Evolutionary conservation across 2,329 filamentous ascomycete genomes (phyloP), one percentile per base, ranked within the genome.

Genomic region (Bipolaris zeicola): DNA sequence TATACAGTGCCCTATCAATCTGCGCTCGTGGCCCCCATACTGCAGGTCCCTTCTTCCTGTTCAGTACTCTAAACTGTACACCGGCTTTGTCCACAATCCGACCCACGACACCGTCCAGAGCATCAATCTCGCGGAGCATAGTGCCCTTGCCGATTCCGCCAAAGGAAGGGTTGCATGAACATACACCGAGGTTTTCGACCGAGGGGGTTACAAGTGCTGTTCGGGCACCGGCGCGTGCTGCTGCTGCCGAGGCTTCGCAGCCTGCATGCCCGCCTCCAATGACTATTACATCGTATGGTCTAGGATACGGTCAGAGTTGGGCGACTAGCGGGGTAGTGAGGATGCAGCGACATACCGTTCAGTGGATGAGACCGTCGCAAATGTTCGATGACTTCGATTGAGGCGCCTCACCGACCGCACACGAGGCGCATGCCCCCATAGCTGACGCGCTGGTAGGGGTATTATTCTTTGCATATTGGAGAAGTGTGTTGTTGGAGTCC

Each of bases 91-190:
- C 95, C 57, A 96, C 92, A 20, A 97, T 89, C 34, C 91, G 85
- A 0, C 92, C 93, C 0, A 92, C 89, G 18, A 99, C 81, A 0
- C 95, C 95, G 71, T 98, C 95, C 57, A 99, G 82, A 0, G 95
- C 95, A 79, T 99, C 95, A 31, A 99, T 89, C 77, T 99, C 95
- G 39, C 94, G 88, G 48, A 99, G 81, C 81, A 99, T 97, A 8
- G 91, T 98, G 14, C 95, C 95, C 75, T 99, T 99, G 42, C 95
- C 95, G 66, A 99, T 98, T n/a, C 95, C 95, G 37, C 95, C 95
- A 72, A 99, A 96, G 62, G 92, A 96, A 1, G 94, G 94, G 74
- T 98, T 98, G 79, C 94, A 98, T 34, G 93, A 97, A 79, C 94
- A 98, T 28, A 95, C 91, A 52, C 94, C 94, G 18, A 98, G 87